A percentile compares a stretch with the other conserved stretches of the same genome.
These are phyloP conservation scores for Phlyctochytrium planicorne DNA, from an alignment of 192 early-diverging fungal species.

Conservation along the genomic window DNA sequence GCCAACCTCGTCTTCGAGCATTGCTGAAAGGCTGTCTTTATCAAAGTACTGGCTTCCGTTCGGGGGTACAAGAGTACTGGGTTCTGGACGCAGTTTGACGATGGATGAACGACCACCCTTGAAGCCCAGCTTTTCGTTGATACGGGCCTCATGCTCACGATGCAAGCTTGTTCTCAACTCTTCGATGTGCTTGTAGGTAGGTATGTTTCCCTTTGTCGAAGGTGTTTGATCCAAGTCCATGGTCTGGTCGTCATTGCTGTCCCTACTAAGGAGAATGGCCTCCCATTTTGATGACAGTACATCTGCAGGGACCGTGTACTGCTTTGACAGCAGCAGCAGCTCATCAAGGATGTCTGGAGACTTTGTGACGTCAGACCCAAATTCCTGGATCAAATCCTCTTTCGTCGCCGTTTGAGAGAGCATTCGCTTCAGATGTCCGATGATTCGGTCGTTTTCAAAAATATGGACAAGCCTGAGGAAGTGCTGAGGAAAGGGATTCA, in stretches of 20 bases:
- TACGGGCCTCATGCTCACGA: slow-evolving; percentile 17
- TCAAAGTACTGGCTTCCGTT: slow-evolving; percentile 17
- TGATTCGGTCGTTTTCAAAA: too few relatives aligned
- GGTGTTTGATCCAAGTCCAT: too few relatives aligned
- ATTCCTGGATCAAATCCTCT: slow-evolving; percentile 21
- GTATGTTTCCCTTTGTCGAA: too few relatives aligned
- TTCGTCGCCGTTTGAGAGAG: too few relatives aligned
- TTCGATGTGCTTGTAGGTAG: slow-evolving; percentile 28
- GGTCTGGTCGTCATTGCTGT: slow-evolving; percentile 12
- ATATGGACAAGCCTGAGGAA: too few relatives aligned
- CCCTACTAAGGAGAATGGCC: slow-evolving; percentile 18
- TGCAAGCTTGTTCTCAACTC: slow-evolving; percentile 22
- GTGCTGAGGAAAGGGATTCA: too few relatives aligned
- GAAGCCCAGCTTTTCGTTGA: slow-evolving; percentile 23
- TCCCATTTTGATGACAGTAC: slow-evolving; percentile 50
- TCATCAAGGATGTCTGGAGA: slow-evolving; percentile 24
- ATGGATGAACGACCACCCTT: background rate
- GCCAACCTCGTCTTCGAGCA: slow-evolving; percentile 17
- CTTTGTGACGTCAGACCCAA: slow-evolving; percentile 20
- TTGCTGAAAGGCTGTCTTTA: slow-evolving; percentile 7
- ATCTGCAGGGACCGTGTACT: slow-evolving; percentile 37
- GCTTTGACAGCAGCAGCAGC: slow-evolving; percentile 10
- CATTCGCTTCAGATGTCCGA: too few relatives aligned
- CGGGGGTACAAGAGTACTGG: slow-evolving; percentile 16
- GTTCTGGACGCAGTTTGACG: slow-evolving; percentile 11